Evolutionary conservation across 495 filamentous ascomycete genomes (phyloP), one percentile per base, ranked within the genome.

Genomic region (Tuber borchii): DNA sequence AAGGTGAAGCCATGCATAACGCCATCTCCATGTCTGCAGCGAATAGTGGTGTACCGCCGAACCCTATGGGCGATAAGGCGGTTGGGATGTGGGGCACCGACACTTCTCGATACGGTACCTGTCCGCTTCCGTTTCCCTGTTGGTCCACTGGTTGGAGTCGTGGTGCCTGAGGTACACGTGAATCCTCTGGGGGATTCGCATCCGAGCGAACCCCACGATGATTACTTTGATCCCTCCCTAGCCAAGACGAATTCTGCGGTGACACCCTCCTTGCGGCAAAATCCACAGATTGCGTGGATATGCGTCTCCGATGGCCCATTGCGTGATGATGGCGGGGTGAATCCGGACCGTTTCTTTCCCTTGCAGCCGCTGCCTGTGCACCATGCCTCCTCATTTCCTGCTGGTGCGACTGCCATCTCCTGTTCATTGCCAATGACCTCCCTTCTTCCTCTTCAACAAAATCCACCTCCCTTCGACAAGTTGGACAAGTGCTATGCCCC

Each of bases 381-480:
- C 69, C 48, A 37, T 73, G n/a, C 45, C 77, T 76, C 69, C 77
- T 78, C 70, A 78, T 74, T 22, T 75, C 42, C 39, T 61, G 51
- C 39, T 61, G 51, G 51, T 61, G 51, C 51, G 51, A 61, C 14
- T 61, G 51, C 70, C 70, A 79, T 72, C 43, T 75, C 69, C 17
- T 77, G 44, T 20, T 69, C 77, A 71, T 46, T 44, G 69, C 74
- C 71, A 48, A 51, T 43, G 76, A 71, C 61, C 76, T 72, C 45
- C 75, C 76, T 71, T 78, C 79, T 61, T 81, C 79, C 68, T 78
- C 79, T 42, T 81, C 78, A 31, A 81, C 75, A 65, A 81, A 81
- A 44, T 81, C 79, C 44, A 81, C 79, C 71, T 81, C 79, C 72
- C 77, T 81, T 37, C 79, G 72, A 51, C 79, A 81, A 12, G 79